A percentile compares a stretch with the other conserved stretches of the same genome.
These are phyloP conservation scores for Mentha longifolia DNA, from an alignment of 257 asterid genomes.

Conservation along the genomic window DNA sequence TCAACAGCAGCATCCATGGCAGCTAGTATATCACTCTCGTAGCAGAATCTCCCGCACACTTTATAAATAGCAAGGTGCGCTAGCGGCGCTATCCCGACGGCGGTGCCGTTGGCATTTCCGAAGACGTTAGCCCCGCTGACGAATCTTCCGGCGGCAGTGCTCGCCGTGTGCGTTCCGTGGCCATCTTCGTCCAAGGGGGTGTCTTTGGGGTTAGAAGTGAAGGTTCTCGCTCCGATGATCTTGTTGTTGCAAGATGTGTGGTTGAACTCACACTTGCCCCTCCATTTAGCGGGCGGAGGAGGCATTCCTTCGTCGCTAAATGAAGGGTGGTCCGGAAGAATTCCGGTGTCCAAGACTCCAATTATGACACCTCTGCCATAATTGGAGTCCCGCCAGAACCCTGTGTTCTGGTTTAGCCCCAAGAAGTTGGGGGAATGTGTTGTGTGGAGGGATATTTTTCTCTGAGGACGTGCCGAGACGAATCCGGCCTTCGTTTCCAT, in stretches of 20 bases:
- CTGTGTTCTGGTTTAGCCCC: not conserved
- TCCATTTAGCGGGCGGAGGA: constrained; percentile 24
- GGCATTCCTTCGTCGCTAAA: constrained; percentile 23
- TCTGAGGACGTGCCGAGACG: not conserved
- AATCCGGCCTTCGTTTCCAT: constrained; percentile 12
- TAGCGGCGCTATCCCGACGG: constrained; percentile 3
- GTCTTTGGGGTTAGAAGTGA: not conserved
- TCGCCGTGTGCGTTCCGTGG: constrained; percentile 11
- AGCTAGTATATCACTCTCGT: constrained; percentile 9
- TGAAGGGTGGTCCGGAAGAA: constrained; percentile 7
- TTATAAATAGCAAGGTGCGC: constrained; percentile 12
- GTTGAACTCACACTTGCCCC: constrained; percentile 23
- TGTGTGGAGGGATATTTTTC: constrained; percentile 8
- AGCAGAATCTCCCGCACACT: not conserved
- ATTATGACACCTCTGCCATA: constrained; percentile 8
- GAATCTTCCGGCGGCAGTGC: constrained; percentile 1
- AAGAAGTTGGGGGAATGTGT: constrained; percentile 13
- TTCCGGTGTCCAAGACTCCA: constrained; percentile 14
- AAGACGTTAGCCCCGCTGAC: not conserved
- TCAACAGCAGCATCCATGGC: constrained; percentile 25
- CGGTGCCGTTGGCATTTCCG: constrained; percentile 9
- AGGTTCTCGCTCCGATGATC: constrained; percentile 10
- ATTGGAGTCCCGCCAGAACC: not conserved
- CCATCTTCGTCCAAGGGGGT: constrained; percentile 1
- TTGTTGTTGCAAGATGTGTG: constrained; percentile 14